Conservation (phyloP, 345 rosid genomes). For the Aegle marmelos region DNA sequence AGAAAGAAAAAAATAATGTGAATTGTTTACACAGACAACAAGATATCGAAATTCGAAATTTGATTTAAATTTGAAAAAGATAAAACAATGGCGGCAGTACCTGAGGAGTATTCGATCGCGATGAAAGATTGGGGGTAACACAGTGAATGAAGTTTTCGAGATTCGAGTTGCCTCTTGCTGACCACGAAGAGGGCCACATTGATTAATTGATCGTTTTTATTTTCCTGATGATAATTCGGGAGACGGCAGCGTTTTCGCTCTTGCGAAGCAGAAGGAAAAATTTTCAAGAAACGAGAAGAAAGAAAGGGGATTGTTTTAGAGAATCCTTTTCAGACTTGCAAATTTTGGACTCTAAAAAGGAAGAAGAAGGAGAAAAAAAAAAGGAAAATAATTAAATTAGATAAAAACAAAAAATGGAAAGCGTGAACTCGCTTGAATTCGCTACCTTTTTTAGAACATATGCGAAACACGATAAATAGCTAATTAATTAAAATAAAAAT, state of each 20-base stretch:
- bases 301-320: too few relatives aligned
- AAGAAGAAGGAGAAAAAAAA: background rate
- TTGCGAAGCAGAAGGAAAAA: background rate
- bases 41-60: background rate
- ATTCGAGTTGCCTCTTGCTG: conserved; percentile 24
- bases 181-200: conserved; percentile 20
- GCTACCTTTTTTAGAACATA: background rate
- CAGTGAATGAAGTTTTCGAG: conserved; percentile 45
- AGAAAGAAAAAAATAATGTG: background rate
- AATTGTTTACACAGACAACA: background rate
- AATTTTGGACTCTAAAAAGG: background rate
- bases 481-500: background rate
- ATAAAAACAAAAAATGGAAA: background rate
- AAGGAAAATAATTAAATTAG: background rate
- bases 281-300: too few relatives aligned
- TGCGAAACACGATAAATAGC: background rate
- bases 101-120: conserved; percentile 42
- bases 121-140: conserved; percentile 49
- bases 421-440: background rate
- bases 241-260: too few relatives aligned
- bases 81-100: conserved; percentile 19
- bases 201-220: conserved; percentile 18
- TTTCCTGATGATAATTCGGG: background rate
- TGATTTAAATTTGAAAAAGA: background rate
- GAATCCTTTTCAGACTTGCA: background rate